Percentiles rank a stretch among this genome's conserved stretches.
These are phyloP conservation scores for Pachyrhizus erosus DNA, from an alignment of 306 rosid genomes.

Conservation along the genomic window DNA sequence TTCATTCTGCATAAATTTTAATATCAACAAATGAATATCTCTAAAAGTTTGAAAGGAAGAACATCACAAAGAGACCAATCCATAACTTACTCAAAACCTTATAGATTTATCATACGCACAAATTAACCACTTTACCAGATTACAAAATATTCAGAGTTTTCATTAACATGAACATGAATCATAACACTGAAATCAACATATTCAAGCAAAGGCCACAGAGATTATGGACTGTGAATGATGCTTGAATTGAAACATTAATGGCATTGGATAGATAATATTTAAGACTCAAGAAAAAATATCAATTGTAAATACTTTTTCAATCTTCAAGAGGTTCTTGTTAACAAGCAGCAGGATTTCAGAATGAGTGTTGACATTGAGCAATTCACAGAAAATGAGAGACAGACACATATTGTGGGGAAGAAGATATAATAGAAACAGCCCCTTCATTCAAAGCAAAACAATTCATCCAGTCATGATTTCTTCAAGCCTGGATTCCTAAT, in stretches of 20 bases:
- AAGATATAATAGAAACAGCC: not conserved
- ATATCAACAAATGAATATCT: not conserved
- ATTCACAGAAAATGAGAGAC: slow-evolving; percentile 17
- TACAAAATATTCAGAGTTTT: not conserved
- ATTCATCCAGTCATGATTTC: slow-evolving; percentile 15
- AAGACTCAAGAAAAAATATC: not conserved
- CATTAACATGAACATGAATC: not conserved
- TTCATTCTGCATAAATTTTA: too few species aligned
- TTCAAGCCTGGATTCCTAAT: not conserved
- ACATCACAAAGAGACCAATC: not conserved
- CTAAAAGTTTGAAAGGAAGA: not conserved
- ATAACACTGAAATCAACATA: not conserved
- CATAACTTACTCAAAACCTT: slow-evolving; percentile 13
- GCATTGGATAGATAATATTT: not conserved
- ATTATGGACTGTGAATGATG: not conserved
- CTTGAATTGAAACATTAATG: not conserved
- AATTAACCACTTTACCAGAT: not conserved
- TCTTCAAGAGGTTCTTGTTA: not conserved
- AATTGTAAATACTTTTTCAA: not conserved
- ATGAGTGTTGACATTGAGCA: not conserved
- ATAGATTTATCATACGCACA: not conserved
- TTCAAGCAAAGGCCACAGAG: not conserved
- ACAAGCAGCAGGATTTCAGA: not conserved
- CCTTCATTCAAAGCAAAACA: slow-evolving; percentile 23
- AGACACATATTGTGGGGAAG: not conserved